Evolutionary conservation across 2,329 filamentous ascomycete species (phyloP), one percentile per base, ranked within the genome.

Genomic region (Colletotrichum sp.): DNA sequence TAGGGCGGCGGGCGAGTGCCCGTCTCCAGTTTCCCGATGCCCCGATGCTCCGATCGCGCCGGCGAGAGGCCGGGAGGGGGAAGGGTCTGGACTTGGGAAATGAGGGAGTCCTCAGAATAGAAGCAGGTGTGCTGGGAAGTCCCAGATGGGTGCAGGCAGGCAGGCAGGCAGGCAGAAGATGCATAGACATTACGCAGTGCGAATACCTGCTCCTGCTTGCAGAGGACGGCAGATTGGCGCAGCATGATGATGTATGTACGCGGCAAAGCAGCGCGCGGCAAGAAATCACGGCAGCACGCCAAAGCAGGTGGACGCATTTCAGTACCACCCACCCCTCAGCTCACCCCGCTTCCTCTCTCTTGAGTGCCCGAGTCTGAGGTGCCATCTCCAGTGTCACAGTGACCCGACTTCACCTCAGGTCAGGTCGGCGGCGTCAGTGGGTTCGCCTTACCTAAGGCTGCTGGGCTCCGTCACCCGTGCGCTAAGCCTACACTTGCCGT

Each of bases 51-150:
- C 63, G 36, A 67, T 71, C 8, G 27, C 36, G 64, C 66, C 24
- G 54, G 38, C 24, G 15, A 21, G 18, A 21, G 21, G n/a, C 63
- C 62, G 66, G 66, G 66, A 34, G 38, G 62, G 67, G 70, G 54
- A 64, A 33, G 38, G 69, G 59, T 65, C 38, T 66, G 27, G 54
- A 27, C 18, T 64, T 12, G 43, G 66, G 51, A 70, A 51, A 64
- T 69, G 58, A 72, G 70, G 47, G 36, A 64, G 36, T 65, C 38
- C 70, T 73, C 61, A 59, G 66, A 59, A 70, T 61, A 65, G 70
- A 51, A 70, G 29, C 66, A 70, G 21, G 54, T 27, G 31, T 73
- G 36, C 38, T 43, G 31, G 66, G 66, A 61, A 73, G 66, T 65
- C 65, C 36, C 66, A 65, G 43, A 43, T 47, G 18, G 9, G 24